Percentiles rank a stretch among this genome's conserved stretches.
Evolutionary conservation across 331 rosid species (phyloP).

Genomic region (Prunus yedoensis): DNA sequence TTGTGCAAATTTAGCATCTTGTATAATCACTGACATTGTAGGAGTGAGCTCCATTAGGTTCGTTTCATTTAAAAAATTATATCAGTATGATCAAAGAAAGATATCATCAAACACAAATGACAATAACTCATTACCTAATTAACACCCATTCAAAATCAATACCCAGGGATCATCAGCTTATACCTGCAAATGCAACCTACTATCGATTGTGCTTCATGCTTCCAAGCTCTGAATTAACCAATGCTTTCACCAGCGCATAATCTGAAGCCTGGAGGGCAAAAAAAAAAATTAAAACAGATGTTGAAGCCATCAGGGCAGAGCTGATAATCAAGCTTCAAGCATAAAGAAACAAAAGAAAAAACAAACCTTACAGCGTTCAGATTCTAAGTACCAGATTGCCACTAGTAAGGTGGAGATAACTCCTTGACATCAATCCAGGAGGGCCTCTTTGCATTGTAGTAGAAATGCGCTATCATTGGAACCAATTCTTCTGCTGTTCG

Average conservation of each 20-base stretch:
- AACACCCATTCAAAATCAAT: neutral
- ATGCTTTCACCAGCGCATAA: conserved; percentile 1
- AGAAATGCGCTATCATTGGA: conserved; percentile 87
- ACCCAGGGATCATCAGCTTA: neutral
- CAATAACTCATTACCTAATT: neutral
- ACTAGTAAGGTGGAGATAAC: conserved; percentile 34
- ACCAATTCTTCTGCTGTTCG: conserved; percentile 73
- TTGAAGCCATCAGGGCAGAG: neutral
- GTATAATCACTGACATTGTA: neutral
- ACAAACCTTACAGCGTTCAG: neutral
- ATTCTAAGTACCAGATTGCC: neutral
- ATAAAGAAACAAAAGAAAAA: neutral
- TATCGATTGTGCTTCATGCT: neutral
- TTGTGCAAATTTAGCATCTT: neutral
- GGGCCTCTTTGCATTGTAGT: conserved; percentile 87
- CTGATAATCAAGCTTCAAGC: neutral
- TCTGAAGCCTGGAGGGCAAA: neutral
- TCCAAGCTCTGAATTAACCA: neutral
- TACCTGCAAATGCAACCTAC: conserved; percentile 5
- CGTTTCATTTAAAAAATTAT: neutral
- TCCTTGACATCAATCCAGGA: conserved; percentile 64
- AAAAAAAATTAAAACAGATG: neutral
- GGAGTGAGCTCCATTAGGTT: neutral
- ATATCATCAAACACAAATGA: neutral
- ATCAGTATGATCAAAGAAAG: neutral